Conservation (phyloP, 2,329 filamentous ascomycete species). For the Neopestalotiopsis clavispora region DNA sequence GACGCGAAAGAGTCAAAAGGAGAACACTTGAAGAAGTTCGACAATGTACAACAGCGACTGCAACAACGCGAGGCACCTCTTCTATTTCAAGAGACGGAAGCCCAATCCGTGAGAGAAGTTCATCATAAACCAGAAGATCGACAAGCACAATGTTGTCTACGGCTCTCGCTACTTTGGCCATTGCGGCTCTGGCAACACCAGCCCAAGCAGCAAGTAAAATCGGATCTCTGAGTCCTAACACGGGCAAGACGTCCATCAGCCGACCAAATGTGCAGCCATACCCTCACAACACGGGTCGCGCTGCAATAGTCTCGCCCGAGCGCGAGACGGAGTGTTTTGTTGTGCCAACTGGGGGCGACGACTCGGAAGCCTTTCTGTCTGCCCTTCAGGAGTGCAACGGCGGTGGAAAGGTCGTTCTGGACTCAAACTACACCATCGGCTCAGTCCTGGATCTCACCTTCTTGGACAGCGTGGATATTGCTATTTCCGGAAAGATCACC, state of each 20-base stretch:
- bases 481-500: constrained; percentile 58
- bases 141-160: constrained; percentile 3
- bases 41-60: no score
- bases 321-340: constrained; percentile 25
- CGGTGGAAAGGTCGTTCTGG: constrained; percentile 66
- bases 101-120: neutral
- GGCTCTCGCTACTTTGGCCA: neutral
- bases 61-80: no score
- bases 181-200: neutral
- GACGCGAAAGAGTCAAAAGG: neutral
- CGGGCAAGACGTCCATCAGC: constrained; percentile 10
- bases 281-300: constrained; percentile 19
- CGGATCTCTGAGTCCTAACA: constrained; percentile 7
- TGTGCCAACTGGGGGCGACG: constrained; percentile 25
- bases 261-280: constrained; percentile 8
- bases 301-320: constrained; percentile 16
- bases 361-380: constrained; percentile 48
- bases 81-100: neutral
- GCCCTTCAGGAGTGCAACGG: constrained; percentile 64
- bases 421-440: constrained; percentile 63
- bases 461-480: constrained; percentile 66
- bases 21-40: neutral
- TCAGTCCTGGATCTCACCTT: constrained; percentile 70
- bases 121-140: neutral
- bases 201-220: neutral